Evolutionary conservation across 257 asterid genomes (phyloP).

Genomic region (Petrea volubilis): DNA sequence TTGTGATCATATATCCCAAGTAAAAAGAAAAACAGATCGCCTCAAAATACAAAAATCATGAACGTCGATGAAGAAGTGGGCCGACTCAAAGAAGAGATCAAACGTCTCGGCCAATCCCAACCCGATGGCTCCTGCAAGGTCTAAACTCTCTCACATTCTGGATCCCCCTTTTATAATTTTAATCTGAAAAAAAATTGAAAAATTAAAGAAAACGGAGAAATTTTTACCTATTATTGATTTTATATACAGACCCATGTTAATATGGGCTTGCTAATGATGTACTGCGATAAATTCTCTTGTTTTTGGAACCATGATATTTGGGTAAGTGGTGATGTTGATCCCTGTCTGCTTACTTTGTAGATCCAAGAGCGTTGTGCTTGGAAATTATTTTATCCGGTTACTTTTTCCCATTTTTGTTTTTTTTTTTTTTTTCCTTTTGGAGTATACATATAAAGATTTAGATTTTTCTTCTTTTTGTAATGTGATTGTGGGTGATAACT

Average conservation of each 20-base stretch:
- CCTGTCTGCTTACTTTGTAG: not conserved
- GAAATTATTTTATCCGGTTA: not conserved
- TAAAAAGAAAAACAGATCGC: not conserved
- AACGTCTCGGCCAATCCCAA: conserved; percentile 75
- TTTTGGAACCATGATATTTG: not conserved
- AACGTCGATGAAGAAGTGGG: conserved; percentile 95
- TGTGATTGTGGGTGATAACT: not conserved
- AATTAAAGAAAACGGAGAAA: not conserved
- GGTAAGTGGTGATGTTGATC: not conserved
- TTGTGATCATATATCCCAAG: not conserved
- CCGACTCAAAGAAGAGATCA: conserved; percentile 79
- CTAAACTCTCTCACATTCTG: conserved; percentile 1
- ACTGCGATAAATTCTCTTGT: not conserved
- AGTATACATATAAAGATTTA: not conserved
- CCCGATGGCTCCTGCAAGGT: conserved; percentile 94
- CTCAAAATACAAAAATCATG: conserved; percentile 38
- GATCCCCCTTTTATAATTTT: not conserved
- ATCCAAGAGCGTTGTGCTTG: not conserved
- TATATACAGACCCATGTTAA: not conserved
- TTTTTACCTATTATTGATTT: too few relatives aligned
- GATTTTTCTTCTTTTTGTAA: not conserved
- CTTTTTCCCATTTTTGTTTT: too few relatives aligned
- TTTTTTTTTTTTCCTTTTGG: not conserved
- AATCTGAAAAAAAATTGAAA: not conserved
- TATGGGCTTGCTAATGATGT: not conserved